phyloP scores from a whole-genome alignment of 768 basidiomycete genomes.

The Pholiota conissans region DNA sequence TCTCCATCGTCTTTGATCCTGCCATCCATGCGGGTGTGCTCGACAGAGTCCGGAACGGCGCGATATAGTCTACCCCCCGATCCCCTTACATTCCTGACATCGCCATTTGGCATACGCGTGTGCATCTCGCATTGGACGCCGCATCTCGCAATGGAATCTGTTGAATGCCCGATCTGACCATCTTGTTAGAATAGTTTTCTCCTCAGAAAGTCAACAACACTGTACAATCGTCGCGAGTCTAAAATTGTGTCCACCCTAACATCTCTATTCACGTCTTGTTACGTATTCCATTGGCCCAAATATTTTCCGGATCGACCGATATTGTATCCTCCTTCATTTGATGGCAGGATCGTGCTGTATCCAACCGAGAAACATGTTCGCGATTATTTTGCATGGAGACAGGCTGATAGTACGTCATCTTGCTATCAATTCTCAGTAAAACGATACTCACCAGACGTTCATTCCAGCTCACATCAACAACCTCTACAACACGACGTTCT shows the following conservation, averaged over 20 bases:
- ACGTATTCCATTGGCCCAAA: constrained; percentile 81
- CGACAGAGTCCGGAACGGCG: background rate
- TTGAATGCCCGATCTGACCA: constrained; percentile 5
- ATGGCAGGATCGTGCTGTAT: constrained; percentile 85
- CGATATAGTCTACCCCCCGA: background rate
- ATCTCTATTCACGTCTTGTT: constrained; percentile 88
- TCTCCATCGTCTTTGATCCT: constrained; percentile 1
- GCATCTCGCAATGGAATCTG: background rate
- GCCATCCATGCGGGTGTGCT: background rate
- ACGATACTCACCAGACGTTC: constrained; percentile 13
- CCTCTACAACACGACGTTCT: constrained; percentile 93
- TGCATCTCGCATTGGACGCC: background rate
- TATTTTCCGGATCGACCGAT: constrained; percentile 77
- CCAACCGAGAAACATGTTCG: constrained; percentile 69
- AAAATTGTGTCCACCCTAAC: constrained; percentile 86
- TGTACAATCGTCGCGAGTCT: constrained; percentile 85
- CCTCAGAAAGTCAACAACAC: constrained; percentile 65
- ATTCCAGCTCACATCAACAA: constrained; percentile 95
- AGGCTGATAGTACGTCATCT: constrained; percentile 82
- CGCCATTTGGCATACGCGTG: background rate
- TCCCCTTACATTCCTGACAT: background rate
- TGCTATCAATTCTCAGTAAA: background rate
- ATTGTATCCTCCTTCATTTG: constrained; percentile 88
- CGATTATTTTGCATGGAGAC: constrained; percentile 96
- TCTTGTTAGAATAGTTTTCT: constrained; percentile 66